Evolutionary conservation across 306 rosid species (phyloP).

Genomic region (Trifolium fragiferum): DNA sequence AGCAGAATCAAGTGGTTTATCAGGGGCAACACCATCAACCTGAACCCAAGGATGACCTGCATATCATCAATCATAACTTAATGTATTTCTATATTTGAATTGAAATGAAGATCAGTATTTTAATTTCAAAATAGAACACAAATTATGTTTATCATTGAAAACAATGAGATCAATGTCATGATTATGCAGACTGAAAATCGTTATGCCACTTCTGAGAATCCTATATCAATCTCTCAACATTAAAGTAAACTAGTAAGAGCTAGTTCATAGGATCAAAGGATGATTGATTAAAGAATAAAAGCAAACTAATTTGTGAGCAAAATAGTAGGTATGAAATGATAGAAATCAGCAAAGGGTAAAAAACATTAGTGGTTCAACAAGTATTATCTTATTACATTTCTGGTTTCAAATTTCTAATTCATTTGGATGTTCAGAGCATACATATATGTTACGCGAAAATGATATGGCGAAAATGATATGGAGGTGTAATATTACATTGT

Average conservation of each 20-base stretch:
- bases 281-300: background rate
- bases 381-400: background rate
- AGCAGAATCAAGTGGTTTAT: conserved; percentile 92
- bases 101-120: conserved; percentile 15
- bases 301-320: background rate
- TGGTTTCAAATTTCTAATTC: conserved; percentile 6
- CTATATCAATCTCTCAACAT: conserved; percentile 10
- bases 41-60: conserved; percentile 97
- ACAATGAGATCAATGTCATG: conserved; percentile 13
- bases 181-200: conserved; percentile 1
- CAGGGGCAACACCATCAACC: conserved; percentile 82
- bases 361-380: conserved; percentile 17
- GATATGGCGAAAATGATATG: conserved; percentile 1
- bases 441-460: background rate
- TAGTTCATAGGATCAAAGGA: conserved; percentile 5
- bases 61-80: conserved; percentile 41
- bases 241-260: conserved; percentile 11
- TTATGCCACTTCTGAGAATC: conserved; percentile 1
- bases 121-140: conserved; percentile 2
- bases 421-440: background rate
- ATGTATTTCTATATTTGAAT: conserved; percentile 29
- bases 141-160: conserved; percentile 33
- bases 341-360: background rate
- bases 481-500: background rate
- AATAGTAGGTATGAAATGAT: background rate